Evolutionary conservation across 352 stramenopile species (phyloP).

Genomic region (Phytophthora uliginosa): DNA sequence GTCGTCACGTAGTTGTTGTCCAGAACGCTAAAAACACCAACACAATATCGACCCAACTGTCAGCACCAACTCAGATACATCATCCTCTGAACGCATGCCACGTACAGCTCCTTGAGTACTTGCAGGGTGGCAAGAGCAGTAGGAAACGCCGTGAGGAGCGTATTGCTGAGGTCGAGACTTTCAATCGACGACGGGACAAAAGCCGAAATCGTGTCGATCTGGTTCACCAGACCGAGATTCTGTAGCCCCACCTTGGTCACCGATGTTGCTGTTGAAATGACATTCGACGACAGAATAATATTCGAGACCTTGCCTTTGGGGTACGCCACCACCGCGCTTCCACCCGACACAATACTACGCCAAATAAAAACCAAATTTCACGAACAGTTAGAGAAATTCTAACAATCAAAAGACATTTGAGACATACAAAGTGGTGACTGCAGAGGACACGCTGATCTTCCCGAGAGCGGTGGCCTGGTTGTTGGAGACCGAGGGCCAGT

Average conservation of each 20-base stretch:
- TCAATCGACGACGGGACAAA: slow-evolving; percentile 32
- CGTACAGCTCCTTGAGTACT: slow-evolving; percentile 33
- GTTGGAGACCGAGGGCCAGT: slow-evolving; percentile 41
- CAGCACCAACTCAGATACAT: neutral
- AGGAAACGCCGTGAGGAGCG: slow-evolving; percentile 35
- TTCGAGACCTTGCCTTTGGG: slow-evolving; percentile 45
- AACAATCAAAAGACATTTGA: neutral
- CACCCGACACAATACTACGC: slow-evolving; percentile 30
- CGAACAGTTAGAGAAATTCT: neutral
- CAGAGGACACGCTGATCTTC: slow-evolving; percentile 27
- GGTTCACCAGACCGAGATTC: slow-evolving; percentile 32
- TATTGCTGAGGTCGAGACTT: slow-evolving; percentile 40
- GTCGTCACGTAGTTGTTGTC: slow-evolving; percentile 43
- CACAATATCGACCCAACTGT: neutral
- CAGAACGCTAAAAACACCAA: slow-evolving; percentile 24
- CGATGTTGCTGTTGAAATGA: slow-evolving; percentile 24
- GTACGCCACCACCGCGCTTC: slow-evolving; percentile 21
- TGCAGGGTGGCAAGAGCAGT: slow-evolving; percentile 25
- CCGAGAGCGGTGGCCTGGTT: slow-evolving; percentile 25
- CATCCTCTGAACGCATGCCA: neutral
- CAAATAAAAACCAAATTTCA: no score
- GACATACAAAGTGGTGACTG: slow-evolving; percentile 36
- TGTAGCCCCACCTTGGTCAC: slow-evolving; percentile 33
- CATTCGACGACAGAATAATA: slow-evolving; percentile 29
- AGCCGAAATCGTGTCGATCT: slow-evolving; percentile 27